These are phyloP conservation scores for Saturnispora kantuleensis DNA, from an alignment of 805 yeast species.

Conservation along the genomic window DNA sequence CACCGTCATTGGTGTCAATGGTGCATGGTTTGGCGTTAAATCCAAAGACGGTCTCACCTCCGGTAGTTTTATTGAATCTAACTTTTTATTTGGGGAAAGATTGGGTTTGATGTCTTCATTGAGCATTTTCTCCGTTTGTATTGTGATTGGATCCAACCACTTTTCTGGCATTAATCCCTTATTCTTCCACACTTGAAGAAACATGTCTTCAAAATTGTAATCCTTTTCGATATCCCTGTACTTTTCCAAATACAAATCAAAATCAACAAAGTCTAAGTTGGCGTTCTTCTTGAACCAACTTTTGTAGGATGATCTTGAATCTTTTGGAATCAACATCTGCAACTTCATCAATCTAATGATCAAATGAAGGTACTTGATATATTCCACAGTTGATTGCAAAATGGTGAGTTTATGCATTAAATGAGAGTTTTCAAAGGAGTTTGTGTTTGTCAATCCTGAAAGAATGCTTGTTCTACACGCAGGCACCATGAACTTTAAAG, in stretches of 20 bases:
- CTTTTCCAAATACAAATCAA: conserved; percentile 48
- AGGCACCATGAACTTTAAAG: conserved; percentile 66
- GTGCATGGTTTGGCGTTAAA: not conserved
- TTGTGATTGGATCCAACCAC: conserved; percentile 22
- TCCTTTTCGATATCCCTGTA: conserved; percentile 52
- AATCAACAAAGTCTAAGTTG: conserved; percentile 36
- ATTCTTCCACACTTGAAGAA: conserved; percentile 22
- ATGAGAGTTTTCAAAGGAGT: conserved; percentile 23
- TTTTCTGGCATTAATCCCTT: conserved; percentile 18
- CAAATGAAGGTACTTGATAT: conserved; percentile 59
- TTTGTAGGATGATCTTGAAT: conserved; percentile 17
- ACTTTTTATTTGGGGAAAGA: not conserved
- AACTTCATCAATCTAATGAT: conserved; percentile 42
- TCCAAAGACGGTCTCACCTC: not conserved
- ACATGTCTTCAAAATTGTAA: conserved; percentile 37
- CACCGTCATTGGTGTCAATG: not conserved
- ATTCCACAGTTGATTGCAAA: conserved; percentile 74
- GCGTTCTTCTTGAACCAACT: conserved; percentile 29
- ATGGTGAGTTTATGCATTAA: conserved; percentile 71
- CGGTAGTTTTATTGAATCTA: no score
- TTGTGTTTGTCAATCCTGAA: conserved; percentile 19
- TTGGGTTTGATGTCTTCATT: not conserved
- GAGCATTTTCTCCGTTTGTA: conserved; percentile 12
- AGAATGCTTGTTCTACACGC: conserved; percentile 52
- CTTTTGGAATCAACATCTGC: conserved; percentile 27